Base-by-base conservation (phyloP, 2,329 filamentous ascomycete genomes). In the Onygenales sp. region DNA sequence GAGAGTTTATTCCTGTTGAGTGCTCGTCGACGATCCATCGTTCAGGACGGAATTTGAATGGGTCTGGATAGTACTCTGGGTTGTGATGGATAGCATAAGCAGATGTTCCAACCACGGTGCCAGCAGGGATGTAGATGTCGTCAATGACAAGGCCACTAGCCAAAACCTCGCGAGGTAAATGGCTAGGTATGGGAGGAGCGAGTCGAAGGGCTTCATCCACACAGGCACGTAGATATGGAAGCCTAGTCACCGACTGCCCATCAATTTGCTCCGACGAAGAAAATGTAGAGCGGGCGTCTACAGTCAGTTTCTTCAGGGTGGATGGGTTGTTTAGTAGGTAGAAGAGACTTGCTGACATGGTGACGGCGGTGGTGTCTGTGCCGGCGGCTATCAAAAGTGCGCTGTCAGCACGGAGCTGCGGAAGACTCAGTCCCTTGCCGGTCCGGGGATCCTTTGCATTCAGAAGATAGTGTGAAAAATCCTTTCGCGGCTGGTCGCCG, bases 321-420 rank as follows among this genome's bases (percentile, higher is more conserved):
- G 58, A 53, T 2, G 65, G 64, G 54, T 70, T 67, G 44, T 59
- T 61, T 21, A 59, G 48, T 40, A 77, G 61, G 54, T 75, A 76
- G 59, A 71, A 73, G 37, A 72, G 63, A 0, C 63, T 60, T 0
- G 65, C 63, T 4, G 71, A 58, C 14, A 75, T 55, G 8, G 67
- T 63, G 3, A 67, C 70, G 0, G 69, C 65, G 0, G 71, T 67
- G 0, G 73, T 75, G 51, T 75, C 73, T 13, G 65, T 63, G 54
- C 69, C 75, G 11, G 76, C 76, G 42, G 76, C 74, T 54, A 79
- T 77, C 27, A 78, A 59, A 3, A 75, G 63, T 52, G 75, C 74
- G 39, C 70, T 74, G 58, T 79, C 76, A 57, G 70, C 73, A 67
- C 74, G 75, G 31, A 78, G 58, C 59, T 78, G 76, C 51, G 70